Conservation (phyloP, 495 filamentous ascomycete species). For the Xylaria acuta region DNA sequence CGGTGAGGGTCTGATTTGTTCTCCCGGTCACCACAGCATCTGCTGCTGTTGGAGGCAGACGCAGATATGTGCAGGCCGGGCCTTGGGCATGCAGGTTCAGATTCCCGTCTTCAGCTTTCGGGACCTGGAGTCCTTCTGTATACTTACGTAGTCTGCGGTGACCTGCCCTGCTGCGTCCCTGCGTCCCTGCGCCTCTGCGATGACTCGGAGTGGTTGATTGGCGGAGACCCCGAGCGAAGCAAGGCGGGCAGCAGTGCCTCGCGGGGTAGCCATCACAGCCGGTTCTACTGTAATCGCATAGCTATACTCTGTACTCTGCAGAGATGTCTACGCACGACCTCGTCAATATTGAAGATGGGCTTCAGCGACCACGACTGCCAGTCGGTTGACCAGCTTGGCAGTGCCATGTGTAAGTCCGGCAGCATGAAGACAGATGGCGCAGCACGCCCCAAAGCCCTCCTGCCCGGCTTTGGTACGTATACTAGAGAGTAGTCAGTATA, state of each 20-base stretch:
- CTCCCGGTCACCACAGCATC: slow-evolving; percentile 5
- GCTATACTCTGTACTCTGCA: slow-evolving; percentile 7
- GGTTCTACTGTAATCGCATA: slow-evolving; percentile 1
- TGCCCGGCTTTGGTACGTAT: not conserved
- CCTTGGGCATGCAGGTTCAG: slow-evolving; percentile 19
- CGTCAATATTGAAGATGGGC: not conserved
- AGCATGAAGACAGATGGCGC: slow-evolving; percentile 1
- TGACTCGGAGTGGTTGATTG: slow-evolving; percentile 8
- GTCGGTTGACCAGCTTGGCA: not conserved
- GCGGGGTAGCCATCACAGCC: not conserved
- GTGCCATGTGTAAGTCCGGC: not conserved
- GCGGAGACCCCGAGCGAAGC: slow-evolving; percentile 5
- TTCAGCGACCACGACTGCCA: not conserved
- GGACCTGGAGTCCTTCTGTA: not conserved
- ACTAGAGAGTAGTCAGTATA: too few species aligned
- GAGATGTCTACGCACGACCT: not conserved
- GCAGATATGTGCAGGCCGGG: not conserved
- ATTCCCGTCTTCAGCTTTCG: slow-evolving; percentile 10
- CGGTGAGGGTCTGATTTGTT: slow-evolving; percentile 10
- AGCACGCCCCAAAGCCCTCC: slow-evolving; percentile 5
- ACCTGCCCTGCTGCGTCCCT: not conserved
- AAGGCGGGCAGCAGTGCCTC: not conserved
- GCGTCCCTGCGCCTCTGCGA: slow-evolving; percentile 18
- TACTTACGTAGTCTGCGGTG: too few species aligned
- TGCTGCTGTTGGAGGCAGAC: not conserved